Base-by-base conservation (phyloP, 2,329 filamentous ascomycete species). In the Lecanoromycetidae sp. region DNA sequence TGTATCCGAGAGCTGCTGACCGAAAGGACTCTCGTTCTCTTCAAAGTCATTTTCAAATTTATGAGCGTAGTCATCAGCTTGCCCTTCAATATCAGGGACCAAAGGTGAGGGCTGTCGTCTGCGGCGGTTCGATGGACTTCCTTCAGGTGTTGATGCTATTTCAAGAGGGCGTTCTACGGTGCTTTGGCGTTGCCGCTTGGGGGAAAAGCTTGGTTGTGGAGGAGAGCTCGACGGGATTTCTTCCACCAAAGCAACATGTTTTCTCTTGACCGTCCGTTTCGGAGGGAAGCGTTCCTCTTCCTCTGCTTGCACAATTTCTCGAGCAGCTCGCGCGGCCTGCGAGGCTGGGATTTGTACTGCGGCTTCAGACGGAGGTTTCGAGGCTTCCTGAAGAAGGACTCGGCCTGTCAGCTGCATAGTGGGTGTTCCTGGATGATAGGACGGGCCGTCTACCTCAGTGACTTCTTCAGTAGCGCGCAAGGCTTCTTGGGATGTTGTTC, bases 151-250 rank as follows among this genome's bases (percentile, higher is more conserved):
- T 23, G 52, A 54, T 13, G 44, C 37, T 33, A 54, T 52, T 30
- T 54, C 52, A 2, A 29, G 43, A 29, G 42, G 44, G 22, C 32
- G 22, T 23, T 30, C 29, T 44, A 38, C 39, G 9, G 5, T 23
- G n/a, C 17, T 39, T 35, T 13, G 32, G 15, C 44, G 45, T 5
- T 23, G 42, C 15, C 48, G 48, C 37, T 53, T 51, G 6, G 40
- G 44, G 19, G 48, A 46, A 19, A 26, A n/a, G 3, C 7, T 37
- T 17, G 25, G 17, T 17, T 39, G 25, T 4, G 36, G n/a, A 5
- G 51, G 48, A 23, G 48, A 53, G 36, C 48, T 51, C 26, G 51
- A 51, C 7, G 51, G 48, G 12, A 49, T 7, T 13, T 53, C 51
- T 19, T 46, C 37, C 10, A 23, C 41, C 13, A 33, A 25, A 20